Evolutionary conservation across 2,329 filamentous ascomycete genomes (phyloP), one percentile per base, ranked within the genome.

Genomic region (Zasmidium angulare): DNA sequence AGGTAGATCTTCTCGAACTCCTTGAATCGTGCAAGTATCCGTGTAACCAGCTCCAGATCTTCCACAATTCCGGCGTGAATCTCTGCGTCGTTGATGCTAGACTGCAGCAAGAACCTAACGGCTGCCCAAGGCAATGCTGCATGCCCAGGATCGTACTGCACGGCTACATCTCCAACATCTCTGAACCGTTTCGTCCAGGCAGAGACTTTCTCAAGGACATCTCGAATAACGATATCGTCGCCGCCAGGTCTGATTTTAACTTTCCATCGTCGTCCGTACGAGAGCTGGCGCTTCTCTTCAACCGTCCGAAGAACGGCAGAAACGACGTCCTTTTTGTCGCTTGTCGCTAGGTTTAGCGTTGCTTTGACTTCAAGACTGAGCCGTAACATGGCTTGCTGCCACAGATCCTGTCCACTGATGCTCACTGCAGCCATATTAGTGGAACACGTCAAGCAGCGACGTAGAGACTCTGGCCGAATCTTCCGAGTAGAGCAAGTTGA

Each of bases 41-140:
- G 14, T 11, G 50, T 40, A 3, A 53, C 21, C 49, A 53, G 24
- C 43, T 53, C 50, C 10, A 52, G 31, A 19, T 49, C 46, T 49
- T 56, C 46, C 17, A 61, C 20, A 47, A 53, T 53, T 9, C 36
- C 19, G 6, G n/a, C 22, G 17, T 43, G 24, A 14, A 43, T n/a
- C 7, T 20, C 26, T 19, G 19, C 17, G n/a, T 57, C 29, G 21
- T 50, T 57, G 26, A 47, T 23, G 23, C 60, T 26, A 26, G 69
- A 71, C 52, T 72, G 65, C 6, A 74, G 66, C 14, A 75, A 47
- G 50, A 74, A 67, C 11, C 70, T 64, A 52, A 74, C 56, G 12
- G 58, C 69, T 24, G 72, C 69, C 71, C 67, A 76, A 19, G 70
- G 72, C 29, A 75, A 64, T 36, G 68, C 62, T n/a, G 71, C 72